Evolutionary conservation across 2,329 filamentous ascomycete genomes (phyloP).

Genomic region (Chalaropsis ovoidea): DNA sequence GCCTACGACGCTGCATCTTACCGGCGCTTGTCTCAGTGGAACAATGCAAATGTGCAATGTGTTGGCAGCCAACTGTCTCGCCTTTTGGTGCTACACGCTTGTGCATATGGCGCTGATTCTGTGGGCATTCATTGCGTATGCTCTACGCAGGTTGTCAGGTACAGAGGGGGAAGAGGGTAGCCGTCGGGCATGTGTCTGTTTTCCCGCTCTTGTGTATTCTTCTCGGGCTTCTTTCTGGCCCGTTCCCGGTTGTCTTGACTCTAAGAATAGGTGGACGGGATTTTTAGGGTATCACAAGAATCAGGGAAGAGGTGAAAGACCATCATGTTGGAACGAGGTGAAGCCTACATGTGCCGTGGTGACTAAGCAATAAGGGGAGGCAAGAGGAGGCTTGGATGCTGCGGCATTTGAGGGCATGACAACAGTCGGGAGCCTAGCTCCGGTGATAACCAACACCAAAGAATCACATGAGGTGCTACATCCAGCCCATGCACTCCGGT

Average conservation of each 20-base stretch:
- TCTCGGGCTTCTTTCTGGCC: background rate
- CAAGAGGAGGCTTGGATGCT: too few species aligned
- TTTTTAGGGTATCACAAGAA: background rate
- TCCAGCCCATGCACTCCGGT: background rate
- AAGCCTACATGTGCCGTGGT: too few species aligned
- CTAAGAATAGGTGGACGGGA: background rate
- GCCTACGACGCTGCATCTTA: background rate
- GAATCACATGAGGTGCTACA: background rate
- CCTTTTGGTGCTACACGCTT: background rate
- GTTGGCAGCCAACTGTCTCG: constrained; percentile 9
- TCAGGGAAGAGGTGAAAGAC: too few species aligned
- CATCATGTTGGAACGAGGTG: too few species aligned
- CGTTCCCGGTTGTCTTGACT: background rate
- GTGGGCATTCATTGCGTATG: background rate
- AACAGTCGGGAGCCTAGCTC: too few species aligned
- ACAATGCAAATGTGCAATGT: constrained; percentile 3
- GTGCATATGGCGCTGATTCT: background rate
- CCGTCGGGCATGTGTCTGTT: background rate
- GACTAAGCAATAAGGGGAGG: too few species aligned
- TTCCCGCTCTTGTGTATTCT: background rate
- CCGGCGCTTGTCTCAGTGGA: background rate
- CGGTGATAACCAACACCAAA: background rate
- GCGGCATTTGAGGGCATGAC: too few species aligned
- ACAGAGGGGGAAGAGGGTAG: background rate
- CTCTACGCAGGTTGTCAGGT: background rate